These are phyloP conservation scores for Sporothrix humicola DNA, from an alignment of 2,329 filamentous ascomycete species.

Conservation along the genomic window DNA sequence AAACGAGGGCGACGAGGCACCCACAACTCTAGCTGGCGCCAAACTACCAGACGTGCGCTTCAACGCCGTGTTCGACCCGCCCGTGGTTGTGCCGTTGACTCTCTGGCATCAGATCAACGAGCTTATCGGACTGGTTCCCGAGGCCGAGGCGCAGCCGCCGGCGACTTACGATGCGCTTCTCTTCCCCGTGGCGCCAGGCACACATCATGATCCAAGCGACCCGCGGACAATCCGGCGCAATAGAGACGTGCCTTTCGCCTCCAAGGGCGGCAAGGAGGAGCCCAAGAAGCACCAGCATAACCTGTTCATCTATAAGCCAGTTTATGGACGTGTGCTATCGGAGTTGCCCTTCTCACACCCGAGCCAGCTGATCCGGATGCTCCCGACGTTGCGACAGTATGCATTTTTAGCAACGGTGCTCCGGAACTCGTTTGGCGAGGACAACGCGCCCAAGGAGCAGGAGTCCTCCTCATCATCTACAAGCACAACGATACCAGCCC, in stretches of 20 bases:
- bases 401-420: constrained; percentile 71
- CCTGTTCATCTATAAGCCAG: constrained; percentile 73
- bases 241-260: constrained; percentile 52
- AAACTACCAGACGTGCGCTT: constrained; percentile 76
- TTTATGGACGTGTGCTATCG: constrained; percentile 70
- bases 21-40: constrained; percentile 49
- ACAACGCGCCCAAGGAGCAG: constrained; percentile 36
- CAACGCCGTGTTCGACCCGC: constrained; percentile 74
- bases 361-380: constrained; percentile 72
- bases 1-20: constrained; percentile 34
- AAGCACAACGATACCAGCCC: not conserved
- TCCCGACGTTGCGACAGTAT: constrained; percentile 79
- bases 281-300: constrained; percentile 59
- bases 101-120: constrained; percentile 68
- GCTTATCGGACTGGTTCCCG: constrained; percentile 56
- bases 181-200: constrained; percentile 59
- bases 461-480: constrained; percentile 22
- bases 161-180: constrained; percentile 64
- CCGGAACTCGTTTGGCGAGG: constrained; percentile 61
- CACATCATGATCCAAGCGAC: constrained; percentile 61
- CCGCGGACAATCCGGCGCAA: constrained; percentile 60
- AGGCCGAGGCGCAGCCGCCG: constrained; percentile 49
- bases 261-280: not conserved
- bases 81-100: constrained; percentile 70
- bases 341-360: constrained; percentile 80